Evolutionary conservation across 2,329 filamentous ascomycete genomes (phyloP).

Genomic region (Bipolaris victoriae): DNA sequence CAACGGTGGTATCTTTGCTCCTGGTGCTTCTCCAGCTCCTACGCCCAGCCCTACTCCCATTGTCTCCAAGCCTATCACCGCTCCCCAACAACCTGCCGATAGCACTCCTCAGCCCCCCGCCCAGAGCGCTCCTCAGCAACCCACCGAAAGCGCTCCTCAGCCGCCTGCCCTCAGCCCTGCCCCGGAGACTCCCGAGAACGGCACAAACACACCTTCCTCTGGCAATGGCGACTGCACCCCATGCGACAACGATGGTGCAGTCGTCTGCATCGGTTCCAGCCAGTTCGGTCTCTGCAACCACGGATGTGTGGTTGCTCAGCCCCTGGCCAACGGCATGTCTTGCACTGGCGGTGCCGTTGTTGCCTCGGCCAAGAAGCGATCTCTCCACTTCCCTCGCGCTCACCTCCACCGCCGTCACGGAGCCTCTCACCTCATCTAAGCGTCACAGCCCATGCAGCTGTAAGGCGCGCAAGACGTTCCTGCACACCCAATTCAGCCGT

Average conservation of each 20-base stretch:
- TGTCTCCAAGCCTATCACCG: slow-evolving; percentile 1
- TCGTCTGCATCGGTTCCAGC: slow-evolving; percentile 53
- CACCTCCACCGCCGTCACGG: slow-evolving; percentile 41
- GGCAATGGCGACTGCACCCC: slow-evolving; percentile 32
- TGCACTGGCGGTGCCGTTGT: slow-evolving; percentile 47
- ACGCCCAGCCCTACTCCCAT: slow-evolving; percentile 13
- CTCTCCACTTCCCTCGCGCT: slow-evolving; percentile 30
- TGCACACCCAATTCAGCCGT: slow-evolving; percentile 14
- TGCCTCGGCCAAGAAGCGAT: slow-evolving; percentile 22
- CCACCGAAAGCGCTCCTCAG: slow-evolving; percentile 8
- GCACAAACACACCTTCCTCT: slow-evolving; percentile 19
- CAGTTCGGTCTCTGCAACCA: slow-evolving; percentile 55
- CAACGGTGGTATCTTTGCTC: slow-evolving; percentile 33
- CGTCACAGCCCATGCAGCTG: slow-evolving; percentile 4
- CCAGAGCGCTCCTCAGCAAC: slow-evolving; percentile 10
- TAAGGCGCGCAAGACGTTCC: slow-evolving; percentile 4
- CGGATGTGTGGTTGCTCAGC: slow-evolving; percentile 50
- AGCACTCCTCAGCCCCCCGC: slow-evolving; percentile 12
- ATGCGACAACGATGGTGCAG: slow-evolving; percentile 50
- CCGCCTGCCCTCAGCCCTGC: slow-evolving; percentile 7
- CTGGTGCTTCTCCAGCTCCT: slow-evolving; percentile 41
- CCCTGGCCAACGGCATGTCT: slow-evolving; percentile 51
- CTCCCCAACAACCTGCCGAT: slow-evolving; percentile 12
- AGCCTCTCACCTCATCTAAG: slow-evolving; percentile 30
- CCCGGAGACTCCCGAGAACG: slow-evolving; percentile 14